These are phyloP conservation scores for Gossypium davidsonii DNA, from an alignment of 441 rosid species.

Conservation along the genomic window DNA sequence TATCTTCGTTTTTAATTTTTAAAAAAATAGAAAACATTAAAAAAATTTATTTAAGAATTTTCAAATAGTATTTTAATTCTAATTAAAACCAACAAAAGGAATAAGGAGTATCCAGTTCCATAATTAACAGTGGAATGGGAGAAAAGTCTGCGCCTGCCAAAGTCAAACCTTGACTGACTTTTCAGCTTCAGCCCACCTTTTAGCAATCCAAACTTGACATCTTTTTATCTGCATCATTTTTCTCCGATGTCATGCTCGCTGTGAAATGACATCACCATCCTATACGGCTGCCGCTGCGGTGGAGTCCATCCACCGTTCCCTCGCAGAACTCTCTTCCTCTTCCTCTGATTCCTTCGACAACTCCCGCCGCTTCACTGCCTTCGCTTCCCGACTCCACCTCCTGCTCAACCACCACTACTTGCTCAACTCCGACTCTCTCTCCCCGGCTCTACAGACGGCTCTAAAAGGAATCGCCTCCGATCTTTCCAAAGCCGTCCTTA, in stretches of 20 bases:
- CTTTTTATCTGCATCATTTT: too few species aligned
- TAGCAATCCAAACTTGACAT: too few species aligned
- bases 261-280: conserved; percentile 17
- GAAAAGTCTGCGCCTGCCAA: background rate
- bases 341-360: conserved; percentile 22
- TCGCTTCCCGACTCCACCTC: conserved; percentile 22
- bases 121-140: background rate
- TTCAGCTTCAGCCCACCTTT: background rate
- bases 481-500: conserved; percentile 18
- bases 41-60: too few species aligned
- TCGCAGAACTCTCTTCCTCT: conserved; percentile 17
- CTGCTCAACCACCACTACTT: conserved; percentile 18
- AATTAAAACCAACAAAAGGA: background rate
- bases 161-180: background rate
- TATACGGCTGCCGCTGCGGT: conserved; percentile 16
- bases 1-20: too few species aligned
- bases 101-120: background rate
- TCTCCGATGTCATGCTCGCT: background rate
- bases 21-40: too few species aligned
- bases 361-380: conserved; percentile 27
- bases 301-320: conserved; percentile 26
- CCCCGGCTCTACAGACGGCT: conserved; percentile 21
- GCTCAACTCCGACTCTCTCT: conserved; percentile 17
- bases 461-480: conserved; percentile 28
- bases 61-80: too few species aligned